Percentiles rank a stretch among this genome's conserved stretches.
These are phyloP conservation scores for Echinosophora koreensis DNA, from an alignment of 306 rosid genomes.

Conservation along the genomic window DNA sequence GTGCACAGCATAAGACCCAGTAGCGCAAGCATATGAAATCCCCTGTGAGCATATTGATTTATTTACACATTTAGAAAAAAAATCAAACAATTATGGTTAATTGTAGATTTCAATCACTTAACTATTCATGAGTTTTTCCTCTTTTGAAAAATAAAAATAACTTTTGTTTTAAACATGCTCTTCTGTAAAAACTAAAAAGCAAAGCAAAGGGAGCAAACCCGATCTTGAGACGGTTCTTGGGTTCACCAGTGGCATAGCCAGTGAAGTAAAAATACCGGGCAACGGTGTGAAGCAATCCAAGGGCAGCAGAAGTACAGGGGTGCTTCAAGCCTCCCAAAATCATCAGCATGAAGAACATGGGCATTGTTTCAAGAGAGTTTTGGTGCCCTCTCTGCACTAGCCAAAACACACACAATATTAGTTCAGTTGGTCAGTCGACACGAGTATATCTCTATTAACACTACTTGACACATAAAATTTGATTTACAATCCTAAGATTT, in stretches of 20 bases:
- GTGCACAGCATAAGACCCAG: conserved; percentile 67
- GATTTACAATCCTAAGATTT: too few species aligned
- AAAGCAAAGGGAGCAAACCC: conserved; percentile 58
- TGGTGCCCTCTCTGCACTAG: conserved; percentile 82
- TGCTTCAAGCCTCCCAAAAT: conserved; percentile 77
- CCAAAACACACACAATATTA: neutral
- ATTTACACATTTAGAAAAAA: conserved; percentile 13
- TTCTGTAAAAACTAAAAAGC: too few species aligned
- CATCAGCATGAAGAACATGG: conserved; percentile 64
- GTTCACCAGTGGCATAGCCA: conserved; percentile 83
- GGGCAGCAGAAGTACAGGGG: conserved; percentile 55
- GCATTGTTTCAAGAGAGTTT: conserved; percentile 79
- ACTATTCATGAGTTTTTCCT: too few species aligned
- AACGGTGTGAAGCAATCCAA: conserved; percentile 61
- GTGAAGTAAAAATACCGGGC: conserved; percentile 76
- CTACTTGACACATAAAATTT: neutral
- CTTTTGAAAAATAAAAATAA: neutral
- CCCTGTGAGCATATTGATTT: conserved; percentile 54
- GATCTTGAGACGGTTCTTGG: conserved; percentile 67
- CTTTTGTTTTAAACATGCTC: neutral
- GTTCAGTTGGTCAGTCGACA: neutral
- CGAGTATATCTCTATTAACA: neutral
- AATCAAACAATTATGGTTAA: conserved; percentile 14
- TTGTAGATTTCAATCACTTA: conserved; percentile 1
- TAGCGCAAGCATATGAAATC: conserved; percentile 54